Evolutionary conservation across 495 filamentous ascomycete genomes (phyloP), one percentile per base, ranked within the genome.

Genomic region (Copromyces sp.): DNA sequence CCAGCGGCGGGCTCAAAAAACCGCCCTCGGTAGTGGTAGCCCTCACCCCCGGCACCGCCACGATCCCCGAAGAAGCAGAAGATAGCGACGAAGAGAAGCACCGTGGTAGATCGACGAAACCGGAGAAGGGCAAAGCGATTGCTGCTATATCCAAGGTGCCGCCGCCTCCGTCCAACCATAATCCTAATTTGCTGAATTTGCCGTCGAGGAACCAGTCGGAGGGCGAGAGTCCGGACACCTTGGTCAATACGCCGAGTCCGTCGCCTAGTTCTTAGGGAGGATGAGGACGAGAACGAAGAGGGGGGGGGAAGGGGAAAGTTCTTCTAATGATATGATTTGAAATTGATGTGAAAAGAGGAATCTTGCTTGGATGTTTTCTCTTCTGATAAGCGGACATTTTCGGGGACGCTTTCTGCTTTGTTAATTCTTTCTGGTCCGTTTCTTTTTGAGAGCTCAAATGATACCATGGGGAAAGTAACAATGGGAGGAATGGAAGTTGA

Each of bases 161-260:
- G 16, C 53, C 69, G 24, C 74, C 75, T 3, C n/a, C 45, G 3
- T 12, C 68, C 4, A 59, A 65, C 7, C 35, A 65, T 35, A 65
- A 16, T 24, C 44, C 44, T 8, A 65, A 65, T 8, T 9, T 65
- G 24, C 7, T 65, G 7, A 65, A 65, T 14, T 6, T 65, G 14
- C 53, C 53, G 53, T 35, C 53, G 29, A 61, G 53, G 29, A 61
- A 65, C 37, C 53, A 65, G 14, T 59, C 73, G 35, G 75, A 78
- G 37, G 77, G 76, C 5, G 77, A 74, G 71, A 80, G 78, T 37
- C 78, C 78, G 3, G 75, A 78, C 40, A 80, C 75, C 4, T 42
- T 80, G 29, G 78, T 79, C 2, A 75, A 69, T 47, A 70, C 41
- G 11, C 24, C 74, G 9, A 70, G 70, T 68, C 59, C 69, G 17